Base-by-base conservation (phyloP, 148 eudicot genomes). In the Nepenthes gracilis region DNA sequence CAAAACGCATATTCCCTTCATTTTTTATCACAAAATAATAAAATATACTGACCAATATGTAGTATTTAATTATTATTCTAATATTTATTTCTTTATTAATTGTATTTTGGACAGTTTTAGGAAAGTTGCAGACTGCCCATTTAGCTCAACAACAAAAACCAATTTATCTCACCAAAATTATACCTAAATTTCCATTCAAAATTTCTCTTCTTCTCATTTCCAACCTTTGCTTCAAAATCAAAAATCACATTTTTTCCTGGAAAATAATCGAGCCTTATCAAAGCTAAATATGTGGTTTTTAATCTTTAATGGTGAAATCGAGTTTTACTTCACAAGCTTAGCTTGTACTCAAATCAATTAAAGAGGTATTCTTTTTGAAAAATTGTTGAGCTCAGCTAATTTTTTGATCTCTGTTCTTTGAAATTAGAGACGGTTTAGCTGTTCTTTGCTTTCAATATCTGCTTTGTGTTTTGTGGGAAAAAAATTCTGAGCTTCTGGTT, bases 1-100 rank as follows among this genome's bases (percentile, higher is more conserved):
- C 68, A 82, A 77, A 90, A 81, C 79, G 75, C 87, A 87, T 81
- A 85, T 78, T 76, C 71, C 64, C 53, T 54, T 66, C n/a, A n/a
- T n/a, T 49, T 77, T 78, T 78, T 75, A 77, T 72, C 75, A 90
- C 71, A 13, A 35, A 60, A 38, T 63, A 57, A 64, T 78, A 36
- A 54, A 52, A 55, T 67, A 60, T 33, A 60, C 34, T 64, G 11
- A 67, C 51, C 73, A 70, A 70, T 77, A 63, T 67, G 71, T 70
- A 75, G 73, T 78, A 75, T 72, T 79, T 75, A 77, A 84, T 73
- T 58, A 55, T 60, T 75, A 50, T 68, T 71, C 73, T 69, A 59
- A 62, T 71, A 60, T 10, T 36, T 72, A 49, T 64, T 74, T 64
- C 73, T 62, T 75, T 74, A 60, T 63, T 73, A 75, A 74, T 77